Evolutionary conservation across 257 asterid genomes (phyloP).

Genomic region (Penstemon barbatus): DNA sequence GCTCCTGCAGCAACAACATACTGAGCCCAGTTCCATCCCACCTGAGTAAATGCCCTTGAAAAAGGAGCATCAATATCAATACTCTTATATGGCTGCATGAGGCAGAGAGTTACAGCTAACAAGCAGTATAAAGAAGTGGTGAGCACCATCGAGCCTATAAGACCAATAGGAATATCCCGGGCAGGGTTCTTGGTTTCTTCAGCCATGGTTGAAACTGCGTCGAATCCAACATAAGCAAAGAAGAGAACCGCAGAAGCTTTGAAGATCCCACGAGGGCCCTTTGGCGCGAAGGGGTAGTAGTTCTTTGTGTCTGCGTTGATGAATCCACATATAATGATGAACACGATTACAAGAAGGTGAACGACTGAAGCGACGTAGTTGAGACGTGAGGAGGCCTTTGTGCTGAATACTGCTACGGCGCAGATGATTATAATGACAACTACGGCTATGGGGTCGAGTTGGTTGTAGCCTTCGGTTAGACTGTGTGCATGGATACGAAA

Average conservation of each 20-base stretch:
- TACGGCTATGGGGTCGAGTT: constrained; percentile 76
- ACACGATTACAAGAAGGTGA: constrained; percentile 49
- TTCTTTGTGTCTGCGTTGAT: constrained; percentile 46
- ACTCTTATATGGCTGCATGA: constrained; percentile 50
- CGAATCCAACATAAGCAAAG: constrained; percentile 74
- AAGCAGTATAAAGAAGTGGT: constrained; percentile 59
- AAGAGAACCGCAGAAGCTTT: constrained; percentile 61
- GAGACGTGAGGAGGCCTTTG: constrained; percentile 65
- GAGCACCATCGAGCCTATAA: constrained; percentile 66
- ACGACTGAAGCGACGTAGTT: constrained; percentile 58
- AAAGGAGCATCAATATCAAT: constrained; percentile 64
- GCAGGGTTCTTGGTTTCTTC: constrained; percentile 70
- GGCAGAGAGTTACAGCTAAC: constrained; percentile 55
- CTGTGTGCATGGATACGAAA: constrained; percentile 48
- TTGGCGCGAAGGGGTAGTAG: constrained; percentile 48
- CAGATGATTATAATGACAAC: constrained; percentile 45
- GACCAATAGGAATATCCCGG: constrained; percentile 65
- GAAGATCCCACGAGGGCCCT: constrained; percentile 58
- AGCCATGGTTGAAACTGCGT: constrained; percentile 72
- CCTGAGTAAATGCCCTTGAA: constrained; percentile 51
- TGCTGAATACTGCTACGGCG: constrained; percentile 45
- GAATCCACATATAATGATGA: constrained; percentile 59
- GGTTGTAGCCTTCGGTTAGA: constrained; percentile 51
- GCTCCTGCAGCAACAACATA: constrained; percentile 71
- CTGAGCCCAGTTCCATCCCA: constrained; percentile 68